Evolutionary conservation across 2,329 filamentous ascomycete genomes (phyloP), one percentile per base, ranked within the genome.

Genomic region (Fusarium fujikuroi): DNA sequence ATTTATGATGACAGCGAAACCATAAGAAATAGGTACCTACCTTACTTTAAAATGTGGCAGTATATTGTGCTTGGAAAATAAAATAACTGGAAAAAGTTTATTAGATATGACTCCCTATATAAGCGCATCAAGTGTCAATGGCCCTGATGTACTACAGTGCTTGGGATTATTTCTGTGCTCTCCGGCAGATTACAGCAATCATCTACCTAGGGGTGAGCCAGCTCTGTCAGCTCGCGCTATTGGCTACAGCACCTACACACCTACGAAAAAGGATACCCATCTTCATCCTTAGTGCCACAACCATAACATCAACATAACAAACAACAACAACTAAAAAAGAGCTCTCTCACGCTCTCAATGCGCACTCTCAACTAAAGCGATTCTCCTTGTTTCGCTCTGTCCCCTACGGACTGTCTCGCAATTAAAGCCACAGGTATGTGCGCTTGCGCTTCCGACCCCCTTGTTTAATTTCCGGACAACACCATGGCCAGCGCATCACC

Each of bases 261-360:
- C 19, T 53, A 39, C 23, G 36, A 25, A 53, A 37, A 53, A 28
- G 23, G 34, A 53, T 53, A n/a, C 50, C 25, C 50, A n/a, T 54
- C 23, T 30, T 49, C 40, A 57, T 57, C 54, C 32, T 57, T 64
- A 58, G 72, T 69, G 62, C 61, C 56, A 75, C 74, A 73, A 73
- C 49, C 60, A 63, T 39, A 67, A 68, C 54, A 68, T 63, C 40
- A 69, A 69, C 60, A 72, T n/a, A 59, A 60, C 62, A 58, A 65
- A 71, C 42, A 54, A 53, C 43, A 63, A 70, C 53, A 63, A 53
- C 52, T 60, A 60, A 53, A 49, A 61, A 63, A 63, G 47, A 54
- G 43, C 46, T 43, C 58, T 32, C 21, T 39, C 60, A 54, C 61
- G 28, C 68, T 76, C 70, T 75, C 73, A 66, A 77, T 77, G 75